phyloP scores from a whole-genome alignment of 202 grass and related monocot genomes.

The Schoenoplectus tabernaemontani region DNA sequence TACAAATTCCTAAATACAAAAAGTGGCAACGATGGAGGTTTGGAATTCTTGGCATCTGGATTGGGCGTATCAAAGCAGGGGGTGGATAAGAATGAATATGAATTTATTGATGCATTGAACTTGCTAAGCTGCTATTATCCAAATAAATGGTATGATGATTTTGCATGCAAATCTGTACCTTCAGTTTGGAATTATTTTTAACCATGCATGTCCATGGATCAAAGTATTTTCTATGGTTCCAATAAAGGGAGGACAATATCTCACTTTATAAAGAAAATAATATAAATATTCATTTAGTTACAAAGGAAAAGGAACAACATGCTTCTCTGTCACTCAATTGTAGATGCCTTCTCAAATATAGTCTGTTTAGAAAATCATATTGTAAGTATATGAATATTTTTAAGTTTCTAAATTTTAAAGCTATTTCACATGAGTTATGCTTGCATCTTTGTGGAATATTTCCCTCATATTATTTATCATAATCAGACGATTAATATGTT shows the following conservation, averaged over 20 bases:
- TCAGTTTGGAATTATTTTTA: neutral
- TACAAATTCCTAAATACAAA: neutral
- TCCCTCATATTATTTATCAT: too few relatives aligned
- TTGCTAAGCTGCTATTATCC: neutral
- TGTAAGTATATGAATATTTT: too few relatives aligned
- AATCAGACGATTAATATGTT: too few relatives aligned
- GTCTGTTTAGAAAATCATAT: too few relatives aligned
- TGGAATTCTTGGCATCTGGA: conserved; percentile 12
- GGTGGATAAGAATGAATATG: neutral
- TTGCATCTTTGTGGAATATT: too few relatives aligned
- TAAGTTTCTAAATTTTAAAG: too few relatives aligned
- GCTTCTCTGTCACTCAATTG: too few relatives aligned
- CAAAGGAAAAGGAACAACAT: too few relatives aligned
- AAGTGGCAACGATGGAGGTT: conserved; percentile 3
- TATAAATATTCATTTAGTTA: neutral
- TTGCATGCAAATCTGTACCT: neutral
- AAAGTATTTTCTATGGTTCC: neutral
- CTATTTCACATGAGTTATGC: too few relatives aligned
- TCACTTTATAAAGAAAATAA: neutral
- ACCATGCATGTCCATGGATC: neutral
- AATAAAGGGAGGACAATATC: neutral
- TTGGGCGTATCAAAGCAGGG: neutral
- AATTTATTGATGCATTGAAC: neutral
- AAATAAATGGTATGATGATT: neutral
- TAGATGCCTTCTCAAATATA: too few relatives aligned